Evolutionary conservation across 1,284 basidiomycete genomes (phyloP), one percentile per base, ranked within the genome.

Genomic region (Irpex rosettiformis): DNA sequence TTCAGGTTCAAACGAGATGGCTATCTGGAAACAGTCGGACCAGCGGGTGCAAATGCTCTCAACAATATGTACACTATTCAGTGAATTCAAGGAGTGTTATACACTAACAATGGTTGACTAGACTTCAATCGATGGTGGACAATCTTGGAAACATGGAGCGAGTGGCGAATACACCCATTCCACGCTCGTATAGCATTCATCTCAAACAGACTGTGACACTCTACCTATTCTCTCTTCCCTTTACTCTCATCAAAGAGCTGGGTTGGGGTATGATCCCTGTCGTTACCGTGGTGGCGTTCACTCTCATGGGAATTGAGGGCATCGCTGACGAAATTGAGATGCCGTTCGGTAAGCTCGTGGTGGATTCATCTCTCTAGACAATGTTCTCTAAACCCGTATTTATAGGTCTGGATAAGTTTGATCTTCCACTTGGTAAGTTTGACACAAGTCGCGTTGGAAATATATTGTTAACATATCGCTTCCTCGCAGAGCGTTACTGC

Each of bases 291-390:
- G 88, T 93, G 29, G 88, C 91, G 11, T 93, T 96, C 74, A 94
- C 91, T 3, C 82, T 96, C 62, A 94, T 94, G 88, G 94, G 93
- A 10, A 89, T 96, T 56, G 94, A 96, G 74, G 93, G 93, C 8
- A 95, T 96, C 62, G 93, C 93, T 0, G 88, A 94, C 62, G 88
- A 94, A 73, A 92, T 95, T 63, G 94, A 96, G 71, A 91, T 91
- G 87, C 94, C 94, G 2, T 91, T 90, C 62, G 89, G 87, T 87
- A 62, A 58, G 79, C n/a, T 72, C n/a, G 13, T 29, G 49, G 13
- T 42, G 37, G 18, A 33, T 40, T 40, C 25, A 24, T 53, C 29
- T 6, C 42, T 43, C 18, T 55, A 58, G 52, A 2, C 8, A 2
- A 33, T 18, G 51, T 61, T 42, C 7, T 59, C 37, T 61, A 49